Evolutionary conservation across 768 basidiomycete species (phyloP), one percentile per base, ranked within the genome.

Genomic region (Paxillus ammoniavirescens): DNA sequence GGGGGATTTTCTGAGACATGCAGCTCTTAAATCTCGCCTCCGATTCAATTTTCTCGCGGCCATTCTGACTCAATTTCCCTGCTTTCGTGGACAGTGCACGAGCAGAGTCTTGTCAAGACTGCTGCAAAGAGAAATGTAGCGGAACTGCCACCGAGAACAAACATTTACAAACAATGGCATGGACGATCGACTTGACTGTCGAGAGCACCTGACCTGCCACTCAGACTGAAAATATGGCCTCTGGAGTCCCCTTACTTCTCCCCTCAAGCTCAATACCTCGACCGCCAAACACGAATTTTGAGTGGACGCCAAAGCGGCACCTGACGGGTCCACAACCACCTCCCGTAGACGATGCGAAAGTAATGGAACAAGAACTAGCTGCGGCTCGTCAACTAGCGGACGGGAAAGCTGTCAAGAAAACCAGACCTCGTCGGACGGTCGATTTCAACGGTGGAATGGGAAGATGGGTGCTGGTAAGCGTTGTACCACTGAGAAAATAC

Each of bases 381-480:
- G 84, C 79, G 60, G 84, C 82, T 28, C 74, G 86, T 45, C 86
- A 84, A 64, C 73, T 82, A 61, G 75, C 89, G 57, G 92, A 93
- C 62, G 91, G 91, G 3, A 91, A 89, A 68, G 74, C 84, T 15
- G 80, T 89, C 57, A 96, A 93, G 79, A 95, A 93, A 77, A 94
- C 91, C 44, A 82, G 93, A 56, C 94, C 97, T 18, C 75, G 95
- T 50, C 75, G 93, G 73, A 98, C 97, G 17, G 95, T 98, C 12
- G 97, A 98, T 72, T 98, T 94, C 62, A 88, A 89, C 60, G 94
- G 93, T 28, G 86, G 86, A 2, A 78, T 96, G 72, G 90, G 88
- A 14, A 79, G 93, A 58, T 97, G 91, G 93, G 72, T 79, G 50
- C 67, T 93, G 73, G 94, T 97, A 65, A 23, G 57, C 54, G 86